Percentiles rank a stretch among this genome's conserved stretches.
These are phyloP conservation scores for Entomophthora muscae DNA, from an alignment of 371 early-diverging fungal species.

Conservation along the genomic window DNA sequence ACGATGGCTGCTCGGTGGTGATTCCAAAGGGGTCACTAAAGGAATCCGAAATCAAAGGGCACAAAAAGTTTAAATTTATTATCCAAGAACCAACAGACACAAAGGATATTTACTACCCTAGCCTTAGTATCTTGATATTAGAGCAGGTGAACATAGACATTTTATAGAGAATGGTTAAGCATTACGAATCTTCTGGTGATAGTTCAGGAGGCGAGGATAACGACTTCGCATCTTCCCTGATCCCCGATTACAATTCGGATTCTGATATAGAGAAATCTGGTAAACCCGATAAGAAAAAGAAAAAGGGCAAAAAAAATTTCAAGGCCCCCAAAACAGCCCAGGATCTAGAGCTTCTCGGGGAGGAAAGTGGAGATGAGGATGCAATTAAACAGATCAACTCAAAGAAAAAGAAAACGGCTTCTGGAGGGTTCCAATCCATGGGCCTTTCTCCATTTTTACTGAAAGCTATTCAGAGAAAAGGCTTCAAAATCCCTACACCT, in stretches of 20 bases:
- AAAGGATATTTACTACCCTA: no score
- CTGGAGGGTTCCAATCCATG: slow-evolving; percentile 95
- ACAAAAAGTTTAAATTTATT: no score
- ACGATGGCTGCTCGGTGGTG: no score
- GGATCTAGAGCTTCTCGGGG: background rate
- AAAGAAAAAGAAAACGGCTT: slow-evolving; percentile 58
- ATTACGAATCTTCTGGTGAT: background rate
- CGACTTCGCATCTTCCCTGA: background rate
- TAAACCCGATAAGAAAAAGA: background rate
- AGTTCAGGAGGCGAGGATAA: background rate
- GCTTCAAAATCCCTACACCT: slow-evolving; percentile 95
- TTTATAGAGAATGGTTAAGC: background rate
- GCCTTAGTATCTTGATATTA: no score
- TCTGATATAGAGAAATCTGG: background rate
- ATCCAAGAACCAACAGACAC: no score
- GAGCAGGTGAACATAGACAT: no score
- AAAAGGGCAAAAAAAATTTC: background rate
- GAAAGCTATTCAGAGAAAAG: slow-evolving; percentile 73
- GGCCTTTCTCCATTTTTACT: slow-evolving; percentile 54
- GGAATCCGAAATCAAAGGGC: no score
- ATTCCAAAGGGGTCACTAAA: no score
- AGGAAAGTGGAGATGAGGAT: background rate
- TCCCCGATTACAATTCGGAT: background rate
- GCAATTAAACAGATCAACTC: background rate
- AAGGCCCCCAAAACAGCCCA: background rate